Conservation (phyloP, 305 asterid genomes). For the Striga hermonthica region DNA sequence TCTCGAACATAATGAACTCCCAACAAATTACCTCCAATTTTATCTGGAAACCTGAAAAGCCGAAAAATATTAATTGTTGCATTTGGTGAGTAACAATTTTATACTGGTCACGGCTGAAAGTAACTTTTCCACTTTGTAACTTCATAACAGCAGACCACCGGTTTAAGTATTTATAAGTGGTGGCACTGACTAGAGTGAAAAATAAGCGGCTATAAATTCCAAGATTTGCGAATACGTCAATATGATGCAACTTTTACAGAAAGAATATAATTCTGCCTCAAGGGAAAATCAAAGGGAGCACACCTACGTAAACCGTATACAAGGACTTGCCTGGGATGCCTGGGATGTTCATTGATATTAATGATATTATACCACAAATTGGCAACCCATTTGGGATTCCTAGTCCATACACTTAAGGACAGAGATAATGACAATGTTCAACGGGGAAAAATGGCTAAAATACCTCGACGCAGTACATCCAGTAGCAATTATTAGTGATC, state of each 20-base stretch:
- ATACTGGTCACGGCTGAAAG: neutral
- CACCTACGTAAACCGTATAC: neutral
- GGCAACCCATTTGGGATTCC: neutral
- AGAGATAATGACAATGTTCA: neutral
- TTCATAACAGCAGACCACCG: neutral
- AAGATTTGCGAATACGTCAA: neutral
- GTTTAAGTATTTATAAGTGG: neutral
- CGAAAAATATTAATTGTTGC: conserved; percentile 10
- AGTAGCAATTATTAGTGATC: conserved; percentile 51
- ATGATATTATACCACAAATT: neutral
- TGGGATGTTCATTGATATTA: neutral
- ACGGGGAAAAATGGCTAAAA: conserved; percentile 10
- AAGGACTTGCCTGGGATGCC: neutral
- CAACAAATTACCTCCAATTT: conserved; percentile 75
- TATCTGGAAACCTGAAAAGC: conserved; percentile 76
- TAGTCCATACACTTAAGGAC: conserved; percentile 12
- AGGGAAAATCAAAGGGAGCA: neutral
- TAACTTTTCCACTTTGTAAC: neutral
- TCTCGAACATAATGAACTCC: conserved; percentile 92
- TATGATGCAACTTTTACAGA: neutral
- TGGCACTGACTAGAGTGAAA: neutral
- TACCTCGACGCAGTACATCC: conserved; percentile 63
- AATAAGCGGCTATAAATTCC: neutral
- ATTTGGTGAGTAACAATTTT: conserved; percentile 1
- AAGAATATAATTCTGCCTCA: neutral